Conservation (phyloP, 2,329 filamentous ascomycete genomes). For the Penicillium decumbens region DNA sequence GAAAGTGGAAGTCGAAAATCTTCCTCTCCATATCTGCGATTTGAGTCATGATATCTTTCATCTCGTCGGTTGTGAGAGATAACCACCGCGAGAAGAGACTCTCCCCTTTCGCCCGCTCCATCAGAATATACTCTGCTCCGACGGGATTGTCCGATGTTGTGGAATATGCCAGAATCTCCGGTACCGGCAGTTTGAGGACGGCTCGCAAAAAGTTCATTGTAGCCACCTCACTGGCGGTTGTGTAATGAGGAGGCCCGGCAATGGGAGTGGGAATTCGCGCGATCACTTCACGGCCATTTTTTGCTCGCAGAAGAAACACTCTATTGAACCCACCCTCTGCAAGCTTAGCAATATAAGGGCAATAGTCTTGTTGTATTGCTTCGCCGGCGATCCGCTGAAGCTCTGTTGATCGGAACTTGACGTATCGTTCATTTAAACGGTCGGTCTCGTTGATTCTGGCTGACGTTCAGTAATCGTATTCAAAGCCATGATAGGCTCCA, state of each 20-base stretch:
- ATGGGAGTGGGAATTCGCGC: constrained; percentile 29
- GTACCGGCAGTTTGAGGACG: constrained; percentile 35
- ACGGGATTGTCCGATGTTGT: constrained; percentile 34
- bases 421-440: constrained; percentile 20
- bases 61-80: constrained; percentile 23
- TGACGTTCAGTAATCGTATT: neutral
- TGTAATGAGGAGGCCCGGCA: constrained; percentile 25
- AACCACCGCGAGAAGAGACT: constrained; percentile 27
- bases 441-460: constrained; percentile 20
- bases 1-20: constrained; percentile 27
- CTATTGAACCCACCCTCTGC: constrained; percentile 29
- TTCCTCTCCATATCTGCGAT: constrained; percentile 25
- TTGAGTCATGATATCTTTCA: constrained; percentile 26
- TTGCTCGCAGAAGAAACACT: constrained; percentile 26
- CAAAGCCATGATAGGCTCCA: neutral
- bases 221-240: constrained; percentile 28
- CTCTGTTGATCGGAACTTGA: constrained; percentile 20
- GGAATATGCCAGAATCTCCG: constrained; percentile 36
- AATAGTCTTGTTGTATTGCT: constrained; percentile 20
- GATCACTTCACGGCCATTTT: constrained; percentile 22
- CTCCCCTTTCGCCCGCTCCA: constrained; percentile 38
- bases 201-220: constrained; percentile 26
- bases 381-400: constrained; percentile 22
- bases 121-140: constrained; percentile 43
- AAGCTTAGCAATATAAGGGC: constrained; percentile 19